These are phyloP conservation scores for Tausonia pullulans DNA, from an alignment of 1,284 basidiomycete species.

Conservation along the genomic window DNA sequence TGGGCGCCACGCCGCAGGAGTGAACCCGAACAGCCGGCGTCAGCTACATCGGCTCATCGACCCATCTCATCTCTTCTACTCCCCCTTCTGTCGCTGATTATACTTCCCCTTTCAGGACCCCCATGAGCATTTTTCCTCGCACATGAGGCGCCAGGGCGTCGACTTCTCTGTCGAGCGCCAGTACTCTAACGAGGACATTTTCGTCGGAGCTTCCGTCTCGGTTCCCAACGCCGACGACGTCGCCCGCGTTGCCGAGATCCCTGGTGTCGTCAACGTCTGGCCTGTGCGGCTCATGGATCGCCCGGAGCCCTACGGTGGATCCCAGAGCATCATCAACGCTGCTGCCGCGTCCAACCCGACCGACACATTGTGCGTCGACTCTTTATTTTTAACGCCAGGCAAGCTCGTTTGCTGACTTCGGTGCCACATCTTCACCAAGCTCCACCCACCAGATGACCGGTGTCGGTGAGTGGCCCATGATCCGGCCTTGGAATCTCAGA, in stretches of 20 bases:
- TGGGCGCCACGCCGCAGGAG: background rate
- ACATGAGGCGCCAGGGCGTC: conserved; percentile 3
- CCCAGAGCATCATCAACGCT: background rate
- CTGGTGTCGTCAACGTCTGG: conserved; percentile 29
- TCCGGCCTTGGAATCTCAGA: conserved; percentile 14
- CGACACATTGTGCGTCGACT: conserved; percentile 22
- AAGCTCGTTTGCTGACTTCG: conserved; percentile 32
- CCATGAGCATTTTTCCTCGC: conserved; percentile 4
- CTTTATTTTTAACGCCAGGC: background rate
- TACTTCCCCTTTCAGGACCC: background rate
- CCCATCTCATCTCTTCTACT: background rate
- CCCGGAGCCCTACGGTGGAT: conserved; percentile 23
- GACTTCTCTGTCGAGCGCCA: conserved; percentile 2
- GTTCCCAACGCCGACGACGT: background rate
- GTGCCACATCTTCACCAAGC: conserved; percentile 30
- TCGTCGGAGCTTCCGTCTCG: conserved; percentile 39
- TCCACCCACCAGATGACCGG: conserved; percentile 35
- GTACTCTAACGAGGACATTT: conserved; percentile 34
- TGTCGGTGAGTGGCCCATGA: background rate
- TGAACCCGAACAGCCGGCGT: background rate
- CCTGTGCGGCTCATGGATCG: conserved; percentile 26
- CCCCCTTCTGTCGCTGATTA: background rate
- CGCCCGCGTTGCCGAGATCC: conserved; percentile 21
- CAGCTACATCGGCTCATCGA: background rate
- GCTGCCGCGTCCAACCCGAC: conserved; percentile 17